A percentile compares a stretch with the other conserved stretches of the same genome.
Conservation (phyloP, 345 rosid species). For the Clausena lansium region DNA sequence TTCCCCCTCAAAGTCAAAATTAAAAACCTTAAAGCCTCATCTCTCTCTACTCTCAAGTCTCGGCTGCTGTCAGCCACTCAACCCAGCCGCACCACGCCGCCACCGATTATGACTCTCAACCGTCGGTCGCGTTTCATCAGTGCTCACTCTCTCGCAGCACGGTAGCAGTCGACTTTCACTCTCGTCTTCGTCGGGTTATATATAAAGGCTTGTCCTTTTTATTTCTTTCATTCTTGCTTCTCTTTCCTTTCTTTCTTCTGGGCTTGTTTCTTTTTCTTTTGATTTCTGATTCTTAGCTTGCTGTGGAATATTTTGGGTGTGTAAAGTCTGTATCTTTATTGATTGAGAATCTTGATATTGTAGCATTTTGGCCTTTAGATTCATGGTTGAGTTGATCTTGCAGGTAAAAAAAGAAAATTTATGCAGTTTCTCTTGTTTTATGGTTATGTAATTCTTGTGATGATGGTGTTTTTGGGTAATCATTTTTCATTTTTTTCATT, state of each 20-base stretch:
- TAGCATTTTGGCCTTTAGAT: constrained; percentile 14
- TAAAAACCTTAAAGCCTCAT: no score
- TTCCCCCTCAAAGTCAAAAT: no score
- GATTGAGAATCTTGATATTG: background rate
- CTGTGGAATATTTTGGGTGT: background rate
- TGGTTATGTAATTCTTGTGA: background rate
- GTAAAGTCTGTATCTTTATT: background rate
- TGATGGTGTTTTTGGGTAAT: background rate
- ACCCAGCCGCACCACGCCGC: no score
- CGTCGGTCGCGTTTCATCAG: no score
- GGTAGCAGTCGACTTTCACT: no score
- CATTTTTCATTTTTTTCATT: background rate
- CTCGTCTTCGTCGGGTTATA: no score
- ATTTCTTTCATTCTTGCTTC: background rate
- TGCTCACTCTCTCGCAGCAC: no score
- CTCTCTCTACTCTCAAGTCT: no score
- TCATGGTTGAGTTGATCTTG: constrained; percentile 8
- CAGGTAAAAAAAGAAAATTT: background rate
- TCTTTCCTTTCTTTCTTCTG: background rate
- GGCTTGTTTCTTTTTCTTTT: background rate
- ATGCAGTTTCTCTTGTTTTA: background rate
- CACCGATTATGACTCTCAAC: no score
- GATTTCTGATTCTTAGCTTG: background rate
- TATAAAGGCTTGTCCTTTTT: constrained; percentile 14
- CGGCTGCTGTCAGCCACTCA: no score